Conservation (phyloP, 192 early-diverging fungal genomes). For the Backusella sp. region DNA sequence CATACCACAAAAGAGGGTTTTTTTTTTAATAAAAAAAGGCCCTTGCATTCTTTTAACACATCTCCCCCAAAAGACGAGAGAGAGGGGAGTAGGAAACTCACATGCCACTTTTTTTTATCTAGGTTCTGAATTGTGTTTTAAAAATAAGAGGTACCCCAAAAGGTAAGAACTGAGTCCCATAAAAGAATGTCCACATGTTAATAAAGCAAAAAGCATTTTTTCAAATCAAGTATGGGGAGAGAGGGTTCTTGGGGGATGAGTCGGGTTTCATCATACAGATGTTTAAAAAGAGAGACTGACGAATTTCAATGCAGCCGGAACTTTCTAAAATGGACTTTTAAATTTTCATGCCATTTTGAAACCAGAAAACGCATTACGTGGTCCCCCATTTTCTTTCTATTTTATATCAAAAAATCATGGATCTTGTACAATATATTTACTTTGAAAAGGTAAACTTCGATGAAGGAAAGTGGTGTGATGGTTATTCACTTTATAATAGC, state of each 20-base stretch:
- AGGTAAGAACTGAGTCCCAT: no score
- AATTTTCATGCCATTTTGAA: background rate
- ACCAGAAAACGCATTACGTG: constrained; percentile 2
- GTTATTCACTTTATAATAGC: background rate
- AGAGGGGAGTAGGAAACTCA: background rate
- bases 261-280: no score
- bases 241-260: no score
- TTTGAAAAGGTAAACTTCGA: constrained; percentile 31
- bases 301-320: no score
- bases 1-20: background rate
- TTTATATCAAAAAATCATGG: constrained; percentile 11
- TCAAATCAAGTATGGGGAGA: no score
- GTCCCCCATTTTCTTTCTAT: background rate
- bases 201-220: background rate
- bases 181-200: no score
- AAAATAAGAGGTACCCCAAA: background rate
- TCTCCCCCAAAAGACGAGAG: background rate
- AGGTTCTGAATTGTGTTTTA: background rate
- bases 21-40: background rate
- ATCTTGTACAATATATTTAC: constrained; percentile 26
- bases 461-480: no score
- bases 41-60: background rate
- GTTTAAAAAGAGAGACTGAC: no score
- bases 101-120: background rate
- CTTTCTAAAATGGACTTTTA: background rate